These are phyloP conservation scores for Parathielavia appendiculata DNA, from an alignment of 495 filamentous ascomycete species.

Conservation along the genomic window DNA sequence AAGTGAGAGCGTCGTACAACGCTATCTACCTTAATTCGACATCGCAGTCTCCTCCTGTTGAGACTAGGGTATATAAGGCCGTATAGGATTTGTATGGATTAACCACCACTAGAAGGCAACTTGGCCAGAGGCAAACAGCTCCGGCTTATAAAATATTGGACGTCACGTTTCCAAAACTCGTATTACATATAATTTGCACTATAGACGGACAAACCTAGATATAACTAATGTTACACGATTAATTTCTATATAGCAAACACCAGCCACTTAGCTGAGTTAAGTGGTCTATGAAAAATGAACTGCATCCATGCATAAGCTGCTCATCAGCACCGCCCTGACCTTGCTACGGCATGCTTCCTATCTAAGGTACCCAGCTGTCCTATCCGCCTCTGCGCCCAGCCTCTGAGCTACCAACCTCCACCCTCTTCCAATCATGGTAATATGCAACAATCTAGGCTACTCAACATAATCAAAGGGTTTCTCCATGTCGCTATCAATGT, in stretches of 20 bases:
- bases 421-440: neutral
- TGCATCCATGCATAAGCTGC: too few relatives aligned
- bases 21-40: neutral
- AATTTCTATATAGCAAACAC: too few relatives aligned
- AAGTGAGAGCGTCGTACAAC: neutral
- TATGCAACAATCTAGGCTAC: constrained; percentile 12
- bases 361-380: neutral
- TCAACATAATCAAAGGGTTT: neutral
- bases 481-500: neutral
- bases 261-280: too few relatives aligned
- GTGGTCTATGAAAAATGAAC: too few relatives aligned
- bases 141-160: too few relatives aligned
- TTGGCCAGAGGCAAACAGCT: too few relatives aligned
- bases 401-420: neutral
- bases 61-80: neutral
- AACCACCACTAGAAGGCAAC: neutral
- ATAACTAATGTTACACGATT: too few relatives aligned
- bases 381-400: neutral
- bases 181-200: too few relatives aligned
- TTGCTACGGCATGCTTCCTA: neutral
- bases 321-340: too few relatives aligned
- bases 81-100: too few relatives aligned
- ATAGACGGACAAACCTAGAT: too few relatives aligned
- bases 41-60: neutral
- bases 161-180: too few relatives aligned